Base-by-base conservation (phyloP, 345 rosid species). In the Salix koriyanagi region DNA sequence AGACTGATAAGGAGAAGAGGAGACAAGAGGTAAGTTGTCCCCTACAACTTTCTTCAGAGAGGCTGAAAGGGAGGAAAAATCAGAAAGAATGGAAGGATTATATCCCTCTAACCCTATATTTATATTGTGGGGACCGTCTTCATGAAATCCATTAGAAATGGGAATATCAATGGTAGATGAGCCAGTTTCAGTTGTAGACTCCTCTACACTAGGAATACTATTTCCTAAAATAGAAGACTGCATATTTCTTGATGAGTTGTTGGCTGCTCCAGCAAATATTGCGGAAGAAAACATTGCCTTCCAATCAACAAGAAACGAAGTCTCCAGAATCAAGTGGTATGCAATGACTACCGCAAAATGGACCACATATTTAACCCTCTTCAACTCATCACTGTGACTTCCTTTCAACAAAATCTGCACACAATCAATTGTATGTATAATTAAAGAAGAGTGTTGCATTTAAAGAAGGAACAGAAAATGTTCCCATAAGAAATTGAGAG, bases 351-450 rank as follows among this genome's bases (percentile, higher is more conserved):
- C 90, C 6, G 91, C 91, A 75, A 79, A 74, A 69, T 90, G 99
- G 61, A 93, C 86, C 80, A 91, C 93, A 75, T 81, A 88, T 85
- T 96, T 96, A 75, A 96, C 78, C 87, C 84, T 92, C 83, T 96
- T 96, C 84, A 96, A 83, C 83, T 84, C 95, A 19, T 89, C 88
- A n/a, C 92, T 88, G 69, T 87, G 86, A 84, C 92, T 83, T 83
- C 99, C 99, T 87, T 88, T 93, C 81, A 96, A 85, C 85, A 96
- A 87, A 80, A 96, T 87, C 99, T 96, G 91, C 77, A 86, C 77
- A 86, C 69, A 26, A 77, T 67, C 9, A 74, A 65, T 36, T 72
- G 77, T 37, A 46, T 34, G 52, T 61, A 12, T 25, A 65, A 60
- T 75, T 48, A 60, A 77, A 67, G 15, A 28, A 13, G 34, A 2